These are phyloP conservation scores for Phytophthora pisi DNA, from an alignment of 352 stramenopile species.

Conservation along the genomic window DNA sequence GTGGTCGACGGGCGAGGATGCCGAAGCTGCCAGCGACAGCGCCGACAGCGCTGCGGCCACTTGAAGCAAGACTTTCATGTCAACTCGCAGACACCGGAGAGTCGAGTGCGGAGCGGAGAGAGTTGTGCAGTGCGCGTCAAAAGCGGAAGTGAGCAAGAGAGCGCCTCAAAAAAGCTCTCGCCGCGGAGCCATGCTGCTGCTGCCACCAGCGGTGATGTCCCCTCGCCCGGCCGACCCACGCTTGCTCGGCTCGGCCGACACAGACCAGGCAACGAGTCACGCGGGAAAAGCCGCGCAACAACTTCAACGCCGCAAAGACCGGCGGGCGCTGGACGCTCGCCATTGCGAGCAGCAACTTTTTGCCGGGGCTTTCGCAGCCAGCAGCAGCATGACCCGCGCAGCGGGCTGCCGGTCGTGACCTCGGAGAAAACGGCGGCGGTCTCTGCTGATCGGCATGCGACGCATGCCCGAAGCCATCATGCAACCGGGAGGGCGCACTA, in stretches of 20 bases:
- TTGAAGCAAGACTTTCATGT: conserved; percentile 35
- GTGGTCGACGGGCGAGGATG: conserved; percentile 4
- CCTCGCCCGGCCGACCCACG: conserved; percentile 1
- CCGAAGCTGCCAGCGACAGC: conserved; percentile 17
- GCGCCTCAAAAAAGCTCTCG: conserved; percentile 11
- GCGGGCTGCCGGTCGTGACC: neutral
- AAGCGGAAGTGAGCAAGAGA: conserved; percentile 28
- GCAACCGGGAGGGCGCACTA: too few species aligned
- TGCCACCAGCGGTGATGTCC: neutral
- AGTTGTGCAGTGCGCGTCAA: conserved; percentile 18
- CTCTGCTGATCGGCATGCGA: neutral
- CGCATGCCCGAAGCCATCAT: neutral
- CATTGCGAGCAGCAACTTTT: neutral
- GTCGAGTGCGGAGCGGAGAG: conserved; percentile 1
- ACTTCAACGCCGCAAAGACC: conserved; percentile 27
- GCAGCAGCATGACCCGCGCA: neutral
- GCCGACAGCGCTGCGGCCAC: conserved; percentile 20
- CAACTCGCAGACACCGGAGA: conserved; percentile 3
- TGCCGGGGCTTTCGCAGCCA: neutral
- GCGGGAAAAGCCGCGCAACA: conserved; percentile 10
- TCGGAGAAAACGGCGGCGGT: conserved; percentile 4
- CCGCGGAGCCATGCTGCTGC: conserved; percentile 1
- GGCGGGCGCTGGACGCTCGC: conserved; percentile 6
- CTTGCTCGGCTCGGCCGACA: conserved; percentile 19
- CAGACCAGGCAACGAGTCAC: conserved; percentile 32